Conservation (phyloP, 495 filamentous ascomycete species). For the Neurospora sp. region DNA sequence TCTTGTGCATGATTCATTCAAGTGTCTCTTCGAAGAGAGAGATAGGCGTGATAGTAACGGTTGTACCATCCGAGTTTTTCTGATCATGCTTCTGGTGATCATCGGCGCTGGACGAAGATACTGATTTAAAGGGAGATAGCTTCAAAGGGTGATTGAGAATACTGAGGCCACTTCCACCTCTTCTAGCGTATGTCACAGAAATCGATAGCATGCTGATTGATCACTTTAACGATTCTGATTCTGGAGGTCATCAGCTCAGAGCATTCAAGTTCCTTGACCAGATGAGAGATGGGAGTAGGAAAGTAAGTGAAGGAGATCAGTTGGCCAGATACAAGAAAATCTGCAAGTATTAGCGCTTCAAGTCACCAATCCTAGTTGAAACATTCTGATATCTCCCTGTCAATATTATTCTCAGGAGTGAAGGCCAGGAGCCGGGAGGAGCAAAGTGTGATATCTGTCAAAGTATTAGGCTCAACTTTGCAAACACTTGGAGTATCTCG, state of each 20-base stretch:
- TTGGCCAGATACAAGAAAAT: neutral
- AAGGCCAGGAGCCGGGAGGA: neutral
- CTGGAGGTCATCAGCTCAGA: neutral
- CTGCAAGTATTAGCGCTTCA: neutral
- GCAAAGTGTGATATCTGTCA: neutral
- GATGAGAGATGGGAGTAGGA: neutral
- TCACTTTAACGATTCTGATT: neutral
- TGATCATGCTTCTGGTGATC: neutral
- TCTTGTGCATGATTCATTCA: neutral
- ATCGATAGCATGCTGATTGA: neutral
- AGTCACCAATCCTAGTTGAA: neutral
- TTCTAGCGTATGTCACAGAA: neutral
- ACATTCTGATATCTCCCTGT: neutral
- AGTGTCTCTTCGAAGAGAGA: neutral
- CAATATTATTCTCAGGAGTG: neutral
- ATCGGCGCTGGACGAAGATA: neutral
- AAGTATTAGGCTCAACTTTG: neutral
- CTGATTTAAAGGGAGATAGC: neutral
- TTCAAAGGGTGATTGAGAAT: neutral
- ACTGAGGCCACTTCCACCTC: neutral
- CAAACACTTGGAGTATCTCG: neutral
- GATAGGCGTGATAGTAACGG: neutral
- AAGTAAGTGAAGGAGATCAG: neutral
- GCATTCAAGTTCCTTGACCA: neutral
- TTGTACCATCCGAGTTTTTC: neutral